Conservation (phyloP, 805 yeast genomes). For the Torulaspora franciscae region DNA sequence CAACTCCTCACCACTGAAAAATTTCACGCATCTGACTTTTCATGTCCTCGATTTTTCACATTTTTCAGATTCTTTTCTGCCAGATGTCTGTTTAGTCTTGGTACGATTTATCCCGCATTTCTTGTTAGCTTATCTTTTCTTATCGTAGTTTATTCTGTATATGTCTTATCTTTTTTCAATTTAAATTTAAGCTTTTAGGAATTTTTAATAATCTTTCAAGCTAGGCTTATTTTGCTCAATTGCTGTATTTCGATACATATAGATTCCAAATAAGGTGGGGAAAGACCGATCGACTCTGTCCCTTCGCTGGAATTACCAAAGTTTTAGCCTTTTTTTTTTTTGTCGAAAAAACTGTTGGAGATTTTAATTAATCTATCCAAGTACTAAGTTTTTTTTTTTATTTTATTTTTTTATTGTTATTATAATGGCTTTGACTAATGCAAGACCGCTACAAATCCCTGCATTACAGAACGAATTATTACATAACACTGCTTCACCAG, state of each 20-base stretch:
- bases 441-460: constrained; percentile 57
- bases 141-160: constrained; percentile 1
- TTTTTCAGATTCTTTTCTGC: constrained; percentile 1
- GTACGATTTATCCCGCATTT: constrained; percentile 11
- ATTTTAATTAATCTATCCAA: constrained; percentile 22
- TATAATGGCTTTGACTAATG: constrained; percentile 59
- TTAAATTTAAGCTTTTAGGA: too few relatives aligned
- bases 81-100: not conserved
- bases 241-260: constrained; percentile 5
- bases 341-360: constrained; percentile 13
- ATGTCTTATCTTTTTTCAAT: not conserved
- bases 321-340: constrained; percentile 7
- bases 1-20: constrained; percentile 9
- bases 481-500: constrained; percentile 33
- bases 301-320: constrained; percentile 11
- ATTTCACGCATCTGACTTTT: constrained; percentile 5
- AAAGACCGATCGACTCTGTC: constrained; percentile 9
- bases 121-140: constrained; percentile 1
- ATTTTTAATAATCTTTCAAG: too few relatives aligned
- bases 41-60: constrained; percentile 3
- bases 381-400: constrained; percentile 7
- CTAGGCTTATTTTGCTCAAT: not conserved
- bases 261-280: constrained; percentile 9
- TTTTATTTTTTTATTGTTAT: not conserved
- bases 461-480: constrained; percentile 35